phyloP scores from a whole-genome alignment of 1,139 yeast species.

The Nakaseomyces nivariensis region DNA sequence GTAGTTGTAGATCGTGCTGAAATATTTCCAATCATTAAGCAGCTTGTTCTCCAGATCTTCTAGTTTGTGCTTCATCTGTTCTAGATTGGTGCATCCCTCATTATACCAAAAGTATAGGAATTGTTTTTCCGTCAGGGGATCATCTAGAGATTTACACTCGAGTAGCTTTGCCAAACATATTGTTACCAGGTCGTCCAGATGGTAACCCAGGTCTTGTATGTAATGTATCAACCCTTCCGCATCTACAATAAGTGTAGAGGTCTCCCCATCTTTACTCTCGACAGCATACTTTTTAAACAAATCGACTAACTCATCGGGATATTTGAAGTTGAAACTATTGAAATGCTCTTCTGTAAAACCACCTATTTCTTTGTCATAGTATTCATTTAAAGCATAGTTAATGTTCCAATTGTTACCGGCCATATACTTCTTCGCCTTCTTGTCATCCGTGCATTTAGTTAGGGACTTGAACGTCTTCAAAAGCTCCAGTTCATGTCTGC shows the following conservation, averaged over 20 bases:
- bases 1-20: constrained; percentile 54
- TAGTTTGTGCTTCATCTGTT: constrained; percentile 42
- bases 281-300: constrained; percentile 26
- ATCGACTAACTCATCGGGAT: constrained; percentile 15
- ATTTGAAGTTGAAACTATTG: constrained; percentile 4
- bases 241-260: constrained; percentile 35
- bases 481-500: constrained; percentile 5
- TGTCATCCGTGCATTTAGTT: constrained; percentile 15
- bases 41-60: constrained; percentile 33
- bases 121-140: constrained; percentile 22
- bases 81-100: constrained; percentile 32
- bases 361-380: constrained; percentile 23
- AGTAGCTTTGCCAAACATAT: constrained; percentile 62
- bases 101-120: constrained; percentile 16
- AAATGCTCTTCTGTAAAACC: constrained; percentile 9
- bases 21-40: constrained; percentile 33
- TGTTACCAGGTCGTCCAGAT: constrained; percentile 65
- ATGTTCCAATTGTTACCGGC: constrained; percentile 22
- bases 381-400: constrained; percentile 27
- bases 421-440: constrained; percentile 19
- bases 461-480: constrained; percentile 16
- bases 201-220: constrained; percentile 54
- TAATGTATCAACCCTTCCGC: constrained; percentile 69
- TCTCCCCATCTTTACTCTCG: constrained; percentile 11
- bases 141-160: constrained; percentile 28